Percentiles rank a stretch among this genome's conserved stretches.
Evolutionary conservation across 441 rosid species (phyloP).

Genomic region (California macrophylla): DNA sequence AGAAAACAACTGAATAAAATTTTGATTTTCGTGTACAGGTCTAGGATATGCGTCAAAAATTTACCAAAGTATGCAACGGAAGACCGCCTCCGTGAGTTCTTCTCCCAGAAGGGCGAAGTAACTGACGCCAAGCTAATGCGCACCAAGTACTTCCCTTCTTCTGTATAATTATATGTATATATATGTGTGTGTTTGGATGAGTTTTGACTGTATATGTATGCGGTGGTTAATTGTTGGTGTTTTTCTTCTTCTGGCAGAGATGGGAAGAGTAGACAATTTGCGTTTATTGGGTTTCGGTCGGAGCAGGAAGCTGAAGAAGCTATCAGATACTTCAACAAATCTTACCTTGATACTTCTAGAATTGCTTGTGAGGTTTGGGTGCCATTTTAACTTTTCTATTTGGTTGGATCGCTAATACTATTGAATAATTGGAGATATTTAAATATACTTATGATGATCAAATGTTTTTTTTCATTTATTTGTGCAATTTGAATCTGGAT

Average conservation of each 20-base stretch:
- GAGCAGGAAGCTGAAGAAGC: slow-evolving; percentile 71
- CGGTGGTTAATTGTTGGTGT: not conserved
- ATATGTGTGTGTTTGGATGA: not conserved
- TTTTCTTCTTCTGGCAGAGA: slow-evolving; percentile 35
- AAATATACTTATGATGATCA: not conserved
- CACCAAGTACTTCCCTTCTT: slow-evolving; percentile 30
- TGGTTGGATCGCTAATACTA: not conserved
- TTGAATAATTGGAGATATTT: not conserved
- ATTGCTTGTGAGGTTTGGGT: slow-evolving; percentile 63
- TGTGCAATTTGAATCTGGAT: not conserved
- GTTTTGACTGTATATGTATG: not conserved
- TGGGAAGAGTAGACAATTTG: slow-evolving; percentile 79
- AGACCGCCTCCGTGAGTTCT: slow-evolving; percentile 52
- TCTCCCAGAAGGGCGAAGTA: slow-evolving; percentile 74
- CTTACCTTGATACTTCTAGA: slow-evolving; percentile 55
- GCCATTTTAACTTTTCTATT: not conserved
- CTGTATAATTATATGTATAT: not conserved
- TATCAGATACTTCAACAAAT: slow-evolving; percentile 59
- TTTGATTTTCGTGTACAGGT: slow-evolving; percentile 36
- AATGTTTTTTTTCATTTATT: not conserved
- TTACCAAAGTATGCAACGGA: slow-evolving; percentile 54
- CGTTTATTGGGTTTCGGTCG: slow-evolving; percentile 73
- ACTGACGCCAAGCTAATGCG: slow-evolving; percentile 69
- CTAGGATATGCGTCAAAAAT: slow-evolving; percentile 69
- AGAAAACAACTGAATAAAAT: not conserved